Conservation (phyloP, 2,329 filamentous ascomycete species). For the Diplodia intermedia region DNA sequence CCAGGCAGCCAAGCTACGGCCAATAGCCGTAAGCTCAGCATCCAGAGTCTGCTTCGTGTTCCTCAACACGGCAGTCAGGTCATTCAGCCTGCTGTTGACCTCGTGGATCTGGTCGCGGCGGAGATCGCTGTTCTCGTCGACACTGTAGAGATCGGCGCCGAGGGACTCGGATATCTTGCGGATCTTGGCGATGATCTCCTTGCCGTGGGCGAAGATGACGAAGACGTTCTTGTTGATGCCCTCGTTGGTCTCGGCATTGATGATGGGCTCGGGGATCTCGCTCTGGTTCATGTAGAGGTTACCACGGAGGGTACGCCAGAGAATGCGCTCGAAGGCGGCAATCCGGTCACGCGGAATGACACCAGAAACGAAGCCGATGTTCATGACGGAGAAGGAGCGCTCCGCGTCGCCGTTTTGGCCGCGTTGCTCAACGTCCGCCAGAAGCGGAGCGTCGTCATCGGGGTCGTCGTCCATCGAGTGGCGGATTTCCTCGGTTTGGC, state of each 20-base stretch:
- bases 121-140: conserved; percentile 96
- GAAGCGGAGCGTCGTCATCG: conserved; percentile 86
- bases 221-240: conserved; percentile 96
- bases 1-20: conserved; percentile 91
- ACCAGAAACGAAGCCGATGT: conserved; percentile 97
- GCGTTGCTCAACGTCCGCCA: conserved; percentile 91
- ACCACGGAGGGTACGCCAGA: conserved; percentile 95
- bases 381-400: conserved; percentile 93
- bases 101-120: conserved; percentile 96
- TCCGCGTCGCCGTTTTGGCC: conserved; percentile 72
- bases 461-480: conserved; percentile 85
- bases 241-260: conserved; percentile 93
- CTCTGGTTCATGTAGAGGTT: conserved; percentile 99
- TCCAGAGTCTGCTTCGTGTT: conserved; percentile 96
- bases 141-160: conserved; percentile 92
- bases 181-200: conserved; percentile 98
- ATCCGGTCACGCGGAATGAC: conserved; percentile 94
- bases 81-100: conserved; percentile 90
- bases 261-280: conserved; percentile 91
- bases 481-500: conserved; percentile 95
- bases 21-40: conserved; percentile 91
- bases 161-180: conserved; percentile 98
- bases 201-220: conserved; percentile 98
- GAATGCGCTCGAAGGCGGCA: conserved; percentile 92
- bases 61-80: conserved; percentile 87